These are phyloP conservation scores for Ophiostoma perfectum DNA, from an alignment of 2,329 filamentous ascomycete genomes.

Conservation along the genomic window DNA sequence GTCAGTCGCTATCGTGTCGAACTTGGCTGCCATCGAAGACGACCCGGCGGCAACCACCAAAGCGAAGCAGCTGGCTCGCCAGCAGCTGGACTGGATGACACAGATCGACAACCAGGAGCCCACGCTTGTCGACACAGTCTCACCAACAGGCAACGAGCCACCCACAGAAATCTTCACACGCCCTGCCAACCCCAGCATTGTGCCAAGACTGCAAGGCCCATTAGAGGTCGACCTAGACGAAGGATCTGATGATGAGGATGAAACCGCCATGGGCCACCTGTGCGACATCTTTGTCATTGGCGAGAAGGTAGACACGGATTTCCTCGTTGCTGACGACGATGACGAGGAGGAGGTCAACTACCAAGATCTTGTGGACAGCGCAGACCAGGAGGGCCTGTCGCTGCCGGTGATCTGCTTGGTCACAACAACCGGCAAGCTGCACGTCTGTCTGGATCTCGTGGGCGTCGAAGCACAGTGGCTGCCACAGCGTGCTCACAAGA, in stretches of 20 bases:
- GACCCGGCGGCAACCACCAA: conserved; percentile 49
- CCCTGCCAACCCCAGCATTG: conserved; percentile 51
- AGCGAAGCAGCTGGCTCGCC: conserved; percentile 54
- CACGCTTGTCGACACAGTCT: conserved; percentile 41
- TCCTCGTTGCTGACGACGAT: conserved; percentile 60
- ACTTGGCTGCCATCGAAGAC: conserved; percentile 58
- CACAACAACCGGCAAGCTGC: conserved; percentile 55
- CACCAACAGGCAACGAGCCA: conserved; percentile 42
- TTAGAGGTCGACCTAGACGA: conserved; percentile 53
- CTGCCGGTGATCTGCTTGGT: conserved; percentile 55
- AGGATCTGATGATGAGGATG: conserved; percentile 50
- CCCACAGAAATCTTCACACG: conserved; percentile 52
- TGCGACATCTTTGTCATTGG: conserved; percentile 60
- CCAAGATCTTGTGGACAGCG: conserved; percentile 40
- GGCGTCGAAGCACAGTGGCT: conserved; percentile 63
- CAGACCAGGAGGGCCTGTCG: conserved; percentile 55
- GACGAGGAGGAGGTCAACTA: conserved; percentile 46
- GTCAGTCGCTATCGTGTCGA: conserved; percentile 74
- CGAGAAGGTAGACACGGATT: conserved; percentile 54
- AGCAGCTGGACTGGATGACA: conserved; percentile 63
- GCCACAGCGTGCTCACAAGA: conserved; percentile 46
- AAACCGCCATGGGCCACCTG: conserved; percentile 51
- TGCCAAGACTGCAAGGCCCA: conserved; percentile 58
- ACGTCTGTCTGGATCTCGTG: conserved; percentile 56
- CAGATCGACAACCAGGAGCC: conserved; percentile 61